Conservation (phyloP, 1,139 yeast species). For the Debaryomyces psychrophilus region DNA sequence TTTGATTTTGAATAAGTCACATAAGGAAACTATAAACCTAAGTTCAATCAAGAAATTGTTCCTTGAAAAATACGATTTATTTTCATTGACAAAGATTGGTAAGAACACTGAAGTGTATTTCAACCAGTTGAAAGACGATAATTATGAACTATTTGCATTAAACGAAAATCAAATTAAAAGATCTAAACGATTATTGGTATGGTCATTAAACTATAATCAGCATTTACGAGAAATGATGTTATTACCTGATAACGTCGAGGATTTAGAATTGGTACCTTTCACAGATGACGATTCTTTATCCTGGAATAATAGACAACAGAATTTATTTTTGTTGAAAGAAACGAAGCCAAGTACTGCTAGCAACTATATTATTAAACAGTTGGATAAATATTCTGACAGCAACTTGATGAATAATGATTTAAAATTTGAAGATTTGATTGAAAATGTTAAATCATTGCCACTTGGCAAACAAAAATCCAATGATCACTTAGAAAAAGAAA, state of each 20-base stretch:
- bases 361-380: not conserved
- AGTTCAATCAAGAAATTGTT: slow-evolving; percentile 27
- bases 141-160: slow-evolving; percentile 36
- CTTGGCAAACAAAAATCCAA: slow-evolving; percentile 8
- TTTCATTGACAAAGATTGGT: slow-evolving; percentile 32
- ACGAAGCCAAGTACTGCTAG: not conserved
- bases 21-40: slow-evolving; percentile 37
- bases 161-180: slow-evolving; percentile 31
- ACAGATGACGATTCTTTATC: slow-evolving; percentile 37
- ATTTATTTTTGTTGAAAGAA: slow-evolving; percentile 24
- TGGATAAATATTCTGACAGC: slow-evolving; percentile 4
- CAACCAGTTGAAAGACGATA: slow-evolving; percentile 23
- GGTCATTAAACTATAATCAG: slow-evolving; percentile 41
- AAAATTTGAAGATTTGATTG: slow-evolving; percentile 20
- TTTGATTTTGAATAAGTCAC: slow-evolving; percentile 37
- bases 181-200: slow-evolving; percentile 42
- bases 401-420: slow-evolving; percentile 17
- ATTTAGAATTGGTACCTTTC: slow-evolving; percentile 27
- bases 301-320: slow-evolving; percentile 36
- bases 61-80: slow-evolving; percentile 28
- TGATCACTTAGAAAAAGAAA: slow-evolving; percentile 20
- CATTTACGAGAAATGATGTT: slow-evolving; percentile 28
- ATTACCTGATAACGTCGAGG: slow-evolving; percentile 19
- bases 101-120: slow-evolving; percentile 41
- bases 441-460: slow-evolving; percentile 22